Conservation (phyloP, 2,329 filamentous ascomycete species). For the Myotisia sp. region DNA sequence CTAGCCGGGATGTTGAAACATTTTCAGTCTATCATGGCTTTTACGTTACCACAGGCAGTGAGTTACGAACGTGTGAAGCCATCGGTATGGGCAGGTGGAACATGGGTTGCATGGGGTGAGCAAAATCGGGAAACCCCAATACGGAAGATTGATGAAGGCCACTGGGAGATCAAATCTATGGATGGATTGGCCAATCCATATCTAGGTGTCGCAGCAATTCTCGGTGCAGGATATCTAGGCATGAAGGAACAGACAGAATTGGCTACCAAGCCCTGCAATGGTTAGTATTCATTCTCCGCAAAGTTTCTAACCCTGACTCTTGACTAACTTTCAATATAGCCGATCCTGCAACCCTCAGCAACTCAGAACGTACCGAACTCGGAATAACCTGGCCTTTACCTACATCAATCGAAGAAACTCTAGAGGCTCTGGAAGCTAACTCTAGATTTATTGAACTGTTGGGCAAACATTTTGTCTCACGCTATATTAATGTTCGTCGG, state of each 20-base stretch:
- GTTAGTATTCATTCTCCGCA: conserved; percentile 1
- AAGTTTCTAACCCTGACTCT: background rate
- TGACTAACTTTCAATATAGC: conserved; percentile 12
- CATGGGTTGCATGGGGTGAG: conserved; percentile 66
- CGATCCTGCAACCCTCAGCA: conserved; percentile 22
- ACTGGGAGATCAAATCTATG: conserved; percentile 18
- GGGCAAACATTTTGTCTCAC: conserved; percentile 16
- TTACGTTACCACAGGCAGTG: conserved; percentile 49
- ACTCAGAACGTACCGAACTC: conserved; percentile 18
- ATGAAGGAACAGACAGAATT: conserved; percentile 1
- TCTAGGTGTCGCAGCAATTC: conserved; percentile 14
- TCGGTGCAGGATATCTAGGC: conserved; percentile 14
- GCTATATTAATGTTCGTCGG: conserved; percentile 21
- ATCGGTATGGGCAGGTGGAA: conserved; percentile 62
- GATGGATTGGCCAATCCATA: conserved; percentile 20
- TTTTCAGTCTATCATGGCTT: conserved; percentile 51
- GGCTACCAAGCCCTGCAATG: conserved; percentile 3
- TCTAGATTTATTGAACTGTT: conserved; percentile 18
- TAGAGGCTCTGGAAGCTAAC: conserved; percentile 21
- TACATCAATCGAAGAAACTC: conserved; percentile 22
- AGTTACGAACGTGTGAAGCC: conserved; percentile 58
- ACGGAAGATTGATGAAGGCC: conserved; percentile 13
- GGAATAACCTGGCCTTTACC: conserved; percentile 27
- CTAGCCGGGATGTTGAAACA: conserved; percentile 58
- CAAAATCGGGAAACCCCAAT: conserved; percentile 33